Percentiles rank a stretch among this genome's conserved stretches.
These are phyloP conservation scores for Colletotrichum filicis DNA, from an alignment of 2,329 filamentous ascomycete species.

Conservation along the genomic window DNA sequence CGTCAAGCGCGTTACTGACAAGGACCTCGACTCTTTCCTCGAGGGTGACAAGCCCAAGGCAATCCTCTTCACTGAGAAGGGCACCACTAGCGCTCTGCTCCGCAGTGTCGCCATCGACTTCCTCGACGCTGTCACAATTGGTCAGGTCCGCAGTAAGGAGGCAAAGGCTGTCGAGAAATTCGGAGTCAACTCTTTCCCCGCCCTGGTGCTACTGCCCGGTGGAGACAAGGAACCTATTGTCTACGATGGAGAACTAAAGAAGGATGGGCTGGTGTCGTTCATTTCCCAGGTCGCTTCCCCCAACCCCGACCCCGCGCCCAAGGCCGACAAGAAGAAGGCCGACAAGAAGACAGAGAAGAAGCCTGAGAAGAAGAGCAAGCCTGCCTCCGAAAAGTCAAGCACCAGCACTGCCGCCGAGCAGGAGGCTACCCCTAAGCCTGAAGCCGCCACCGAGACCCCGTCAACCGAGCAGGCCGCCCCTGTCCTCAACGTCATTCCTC, in stretches of 20 bases:
- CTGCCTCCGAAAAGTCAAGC: conserved; percentile 23
- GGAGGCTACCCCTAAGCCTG: conserved; percentile 39
- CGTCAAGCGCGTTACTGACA: conserved; percentile 83
- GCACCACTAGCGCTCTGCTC: conserved; percentile 83
- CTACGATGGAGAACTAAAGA: conserved; percentile 88
- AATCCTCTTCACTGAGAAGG: conserved; percentile 94
- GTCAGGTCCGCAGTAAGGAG: conserved; percentile 87
- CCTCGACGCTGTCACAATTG: conserved; percentile 80
- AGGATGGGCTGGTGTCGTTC: conserved; percentile 83
- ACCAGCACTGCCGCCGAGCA: conserved; percentile 34
- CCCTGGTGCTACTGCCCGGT: conserved; percentile 81
- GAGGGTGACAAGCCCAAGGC: conserved; percentile 80
- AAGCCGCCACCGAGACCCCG: conserved; percentile 50
- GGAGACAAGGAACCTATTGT: conserved; percentile 74
- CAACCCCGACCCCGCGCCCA: conserved; percentile 78
- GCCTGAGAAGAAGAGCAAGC: conserved; percentile 39
- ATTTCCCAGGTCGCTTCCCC: conserved; percentile 81
- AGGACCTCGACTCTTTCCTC: conserved; percentile 81
- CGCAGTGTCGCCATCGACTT: conserved; percentile 93
- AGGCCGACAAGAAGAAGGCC: conserved; percentile 57
- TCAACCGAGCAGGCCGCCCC: conserved; percentile 42
- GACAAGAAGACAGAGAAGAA: conserved; percentile 51
- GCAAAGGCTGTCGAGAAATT: conserved; percentile 77
- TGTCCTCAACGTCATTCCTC: conserved; percentile 55
- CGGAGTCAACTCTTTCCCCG: conserved; percentile 81